phyloP scores from a whole-genome alignment of 208 protist species.

The Trypanosoma mega region DNA sequence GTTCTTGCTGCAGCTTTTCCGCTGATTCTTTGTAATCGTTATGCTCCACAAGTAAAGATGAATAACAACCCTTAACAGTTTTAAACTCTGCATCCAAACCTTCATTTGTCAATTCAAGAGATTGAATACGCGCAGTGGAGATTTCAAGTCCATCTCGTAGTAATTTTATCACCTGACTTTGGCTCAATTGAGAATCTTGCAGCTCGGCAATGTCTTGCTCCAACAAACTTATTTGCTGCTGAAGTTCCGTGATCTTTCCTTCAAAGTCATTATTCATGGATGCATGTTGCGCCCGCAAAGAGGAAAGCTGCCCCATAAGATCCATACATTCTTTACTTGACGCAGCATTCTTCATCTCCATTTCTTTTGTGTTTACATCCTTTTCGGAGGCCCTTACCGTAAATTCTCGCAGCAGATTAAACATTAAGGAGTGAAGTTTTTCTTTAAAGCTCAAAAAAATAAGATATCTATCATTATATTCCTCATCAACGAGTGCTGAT shows the following conservation, averaged over 20 bases:
- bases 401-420: neutral
- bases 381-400: too few species aligned
- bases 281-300: neutral
- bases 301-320: constrained; percentile 4
- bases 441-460: constrained; percentile 6
- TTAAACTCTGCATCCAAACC: constrained; percentile 47
- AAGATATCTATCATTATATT: neutral
- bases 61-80: constrained; percentile 64
- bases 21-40: constrained; percentile 29
- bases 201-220: constrained; percentile 21
- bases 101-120: constrained; percentile 24
- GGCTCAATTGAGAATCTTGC: constrained; percentile 19
- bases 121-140: neutral
- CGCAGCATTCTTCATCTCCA: constrained; percentile 17
- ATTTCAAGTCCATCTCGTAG: constrained; percentile 16
- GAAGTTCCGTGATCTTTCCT: neutral
- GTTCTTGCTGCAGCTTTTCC: constrained; percentile 26
- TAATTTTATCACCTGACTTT: constrained; percentile 4
- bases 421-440: neutral
- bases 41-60: constrained; percentile 49
- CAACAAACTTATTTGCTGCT: constrained; percentile 13
- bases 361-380: too few species aligned
- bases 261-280: neutral
- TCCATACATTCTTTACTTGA: constrained; percentile 24
- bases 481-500: constrained; percentile 15